Percentiles rank a stretch among this genome's conserved stretches.
phyloP scores from a whole-genome alignment of 805 yeast species.

The Komagataella phaffii region DNA sequence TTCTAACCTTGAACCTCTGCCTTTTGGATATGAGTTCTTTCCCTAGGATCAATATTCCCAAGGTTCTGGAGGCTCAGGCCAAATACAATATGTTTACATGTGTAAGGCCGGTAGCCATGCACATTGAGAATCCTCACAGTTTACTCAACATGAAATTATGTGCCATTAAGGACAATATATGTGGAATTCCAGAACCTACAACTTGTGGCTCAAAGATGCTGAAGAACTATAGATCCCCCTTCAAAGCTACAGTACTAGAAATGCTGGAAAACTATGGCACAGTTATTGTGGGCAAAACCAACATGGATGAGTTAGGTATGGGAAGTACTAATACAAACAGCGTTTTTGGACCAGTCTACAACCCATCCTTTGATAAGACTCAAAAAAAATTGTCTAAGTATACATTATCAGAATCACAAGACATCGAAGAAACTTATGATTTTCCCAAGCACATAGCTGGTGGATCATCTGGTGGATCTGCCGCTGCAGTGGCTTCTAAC shows the following conservation, averaged over 20 bases:
- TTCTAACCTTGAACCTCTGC: neutral
- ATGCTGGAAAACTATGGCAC: conserved; percentile 42
- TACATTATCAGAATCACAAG: conserved; percentile 4
- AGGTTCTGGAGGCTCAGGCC: neutral
- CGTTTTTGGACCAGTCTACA: conserved; percentile 40
- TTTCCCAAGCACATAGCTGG: conserved; percentile 41
- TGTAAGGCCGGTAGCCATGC: neutral
- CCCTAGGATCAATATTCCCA: neutral
- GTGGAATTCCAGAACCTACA: conserved; percentile 51
- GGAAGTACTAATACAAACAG: conserved; percentile 61
- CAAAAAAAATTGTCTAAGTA: conserved; percentile 7
- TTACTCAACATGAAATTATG: neutral
- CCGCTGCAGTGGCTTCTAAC: conserved; percentile 75
- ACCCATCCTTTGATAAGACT: conserved; percentile 24
- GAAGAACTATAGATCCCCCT: conserved; percentile 55
- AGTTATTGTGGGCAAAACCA: conserved; percentile 61
- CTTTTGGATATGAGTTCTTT: conserved; percentile 1
- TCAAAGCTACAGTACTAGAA: conserved; percentile 58
- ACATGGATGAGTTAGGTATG: conserved; percentile 97
- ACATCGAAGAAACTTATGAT: conserved; percentile 8
- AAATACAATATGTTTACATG: conserved; percentile 13
- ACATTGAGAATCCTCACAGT: neutral
- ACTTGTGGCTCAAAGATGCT: conserved; percentile 71
- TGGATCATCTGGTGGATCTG: conserved; percentile 95
- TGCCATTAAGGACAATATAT: conserved; percentile 74